These are phyloP conservation scores for Tolypocladium tropicale DNA, from an alignment of 2,329 filamentous ascomycete species.

Conservation along the genomic window DNA sequence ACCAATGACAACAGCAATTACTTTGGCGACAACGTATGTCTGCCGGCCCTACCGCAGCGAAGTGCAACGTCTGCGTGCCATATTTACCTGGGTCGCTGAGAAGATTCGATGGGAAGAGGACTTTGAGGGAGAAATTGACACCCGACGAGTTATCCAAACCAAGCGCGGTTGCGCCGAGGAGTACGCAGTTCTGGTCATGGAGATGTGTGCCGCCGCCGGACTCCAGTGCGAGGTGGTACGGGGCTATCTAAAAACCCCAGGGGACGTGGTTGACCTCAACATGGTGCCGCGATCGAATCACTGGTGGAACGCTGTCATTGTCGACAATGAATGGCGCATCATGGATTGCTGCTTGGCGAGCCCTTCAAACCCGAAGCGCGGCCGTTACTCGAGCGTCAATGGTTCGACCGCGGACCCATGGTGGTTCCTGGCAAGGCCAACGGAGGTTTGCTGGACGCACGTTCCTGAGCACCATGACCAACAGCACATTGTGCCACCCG, in stretches of 20 bases:
- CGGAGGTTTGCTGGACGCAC: constrained; percentile 92
- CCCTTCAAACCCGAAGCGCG: constrained; percentile 76
- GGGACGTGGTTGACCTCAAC: constrained; percentile 71
- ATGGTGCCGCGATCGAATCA: constrained; percentile 84
- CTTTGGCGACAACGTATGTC: constrained; percentile 80
- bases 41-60: constrained; percentile 92
- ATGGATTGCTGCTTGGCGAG: constrained; percentile 90
- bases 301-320: constrained; percentile 92
- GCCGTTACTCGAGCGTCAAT: constrained; percentile 63
- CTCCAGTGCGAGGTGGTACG: constrained; percentile 78
- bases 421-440: constrained; percentile 87
- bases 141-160: constrained; percentile 71
- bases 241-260: constrained; percentile 84
- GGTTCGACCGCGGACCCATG: constrained; percentile 68
- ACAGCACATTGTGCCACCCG: constrained; percentile 84
- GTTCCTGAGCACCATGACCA: constrained; percentile 79
- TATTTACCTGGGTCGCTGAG: constrained; percentile 97
- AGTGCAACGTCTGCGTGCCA: constrained; percentile 82
- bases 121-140: constrained; percentile 75
- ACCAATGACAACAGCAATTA: constrained; percentile 68
- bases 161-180: constrained; percentile 82
- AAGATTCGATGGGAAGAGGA: constrained; percentile 94
- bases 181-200: constrained; percentile 75
- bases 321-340: constrained; percentile 92
- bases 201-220: constrained; percentile 89